Percentiles rank a stretch among this genome's conserved stretches.
These are phyloP conservation scores for Cubamyces sp. DNA, from an alignment of 768 basidiomycete species.

Conservation along the genomic window DNA sequence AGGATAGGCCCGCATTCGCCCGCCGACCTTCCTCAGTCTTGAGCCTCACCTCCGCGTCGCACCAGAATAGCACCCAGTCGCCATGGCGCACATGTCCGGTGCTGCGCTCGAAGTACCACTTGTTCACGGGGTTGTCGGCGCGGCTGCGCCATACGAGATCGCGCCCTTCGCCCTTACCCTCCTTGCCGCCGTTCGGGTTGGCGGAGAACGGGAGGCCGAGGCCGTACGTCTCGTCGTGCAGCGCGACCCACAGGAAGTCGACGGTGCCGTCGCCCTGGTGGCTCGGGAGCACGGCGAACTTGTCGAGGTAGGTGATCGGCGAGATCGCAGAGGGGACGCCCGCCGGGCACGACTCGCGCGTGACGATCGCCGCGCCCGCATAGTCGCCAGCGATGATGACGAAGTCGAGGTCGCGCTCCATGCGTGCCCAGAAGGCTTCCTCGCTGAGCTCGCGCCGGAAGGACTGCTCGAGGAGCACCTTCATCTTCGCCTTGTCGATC, in stretches of 20 bases:
- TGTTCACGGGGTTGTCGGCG: constrained; percentile 94
- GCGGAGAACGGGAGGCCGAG: constrained; percentile 91
- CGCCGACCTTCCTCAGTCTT: constrained; percentile 70
- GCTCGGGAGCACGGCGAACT: constrained; percentile 93
- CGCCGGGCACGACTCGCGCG: constrained; percentile 50
- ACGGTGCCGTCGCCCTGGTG: constrained; percentile 99
- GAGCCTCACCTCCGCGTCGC: constrained; percentile 90
- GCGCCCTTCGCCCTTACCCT: constrained; percentile 85
- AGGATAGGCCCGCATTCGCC: constrained; percentile 65
- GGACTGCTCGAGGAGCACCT: constrained; percentile 81
- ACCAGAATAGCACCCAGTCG: constrained; percentile 96
- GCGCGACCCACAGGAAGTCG: constrained; percentile 98
- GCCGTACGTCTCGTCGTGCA: constrained; percentile 98
- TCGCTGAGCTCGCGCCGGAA: constrained; percentile 77
- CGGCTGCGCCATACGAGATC: constrained; percentile 97
- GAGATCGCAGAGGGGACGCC: constrained; percentile 31
- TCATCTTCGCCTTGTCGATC: constrained; percentile 77
- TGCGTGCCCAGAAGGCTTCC: constrained; percentile 75
- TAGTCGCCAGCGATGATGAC: constrained; percentile 95
- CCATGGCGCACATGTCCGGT: constrained; percentile 87
- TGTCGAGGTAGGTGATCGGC: constrained; percentile 92
- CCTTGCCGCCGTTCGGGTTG: constrained; percentile 93
- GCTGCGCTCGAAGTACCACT: constrained; percentile 98
- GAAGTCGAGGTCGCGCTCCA: constrained; percentile 83
- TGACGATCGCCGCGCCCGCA: constrained; percentile 92